Percentiles rank a stretch among this genome's conserved stretches.
Conservation (phyloP, 2,329 filamentous ascomycete species). For the Geosmithia flava region DNA sequence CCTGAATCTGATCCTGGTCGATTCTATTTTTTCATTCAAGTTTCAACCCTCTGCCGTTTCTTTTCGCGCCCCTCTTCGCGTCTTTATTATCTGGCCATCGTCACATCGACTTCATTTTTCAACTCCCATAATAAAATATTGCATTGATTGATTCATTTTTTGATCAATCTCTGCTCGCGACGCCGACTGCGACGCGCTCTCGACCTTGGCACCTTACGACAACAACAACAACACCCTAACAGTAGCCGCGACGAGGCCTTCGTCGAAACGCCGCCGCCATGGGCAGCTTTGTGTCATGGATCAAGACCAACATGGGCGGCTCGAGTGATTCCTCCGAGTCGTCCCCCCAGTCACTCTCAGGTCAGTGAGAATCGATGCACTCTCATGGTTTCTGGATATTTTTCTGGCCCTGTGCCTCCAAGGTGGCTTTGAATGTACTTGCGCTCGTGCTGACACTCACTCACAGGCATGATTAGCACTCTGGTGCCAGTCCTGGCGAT, state of each 20-base stretch:
- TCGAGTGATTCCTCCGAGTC: conserved; percentile 16
- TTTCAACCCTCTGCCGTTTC: background rate
- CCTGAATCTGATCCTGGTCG: background rate
- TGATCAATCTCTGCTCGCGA: background rate
- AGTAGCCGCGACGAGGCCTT: background rate
- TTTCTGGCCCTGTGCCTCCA: background rate
- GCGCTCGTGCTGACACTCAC: conserved; percentile 1
- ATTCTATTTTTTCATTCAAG: background rate
- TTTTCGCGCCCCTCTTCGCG: background rate
- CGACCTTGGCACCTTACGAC: background rate
- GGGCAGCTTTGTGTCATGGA: conserved; percentile 25
- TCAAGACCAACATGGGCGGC: conserved; percentile 16
- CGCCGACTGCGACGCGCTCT: background rate
- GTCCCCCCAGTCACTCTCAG: conserved; percentile 20
- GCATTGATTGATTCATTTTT: background rate
- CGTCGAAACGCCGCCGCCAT: conserved; percentile 10
- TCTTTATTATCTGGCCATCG: background rate
- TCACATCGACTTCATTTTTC: background rate
- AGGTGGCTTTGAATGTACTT: no score
- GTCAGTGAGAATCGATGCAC: conserved; percentile 9
- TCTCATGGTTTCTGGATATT: background rate
- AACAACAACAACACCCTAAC: background rate
- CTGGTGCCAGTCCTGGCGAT: conserved; percentile 39
- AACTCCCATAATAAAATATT: background rate
- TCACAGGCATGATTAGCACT: conserved; percentile 31